Percentiles rank a stretch among this genome's conserved stretches.
phyloP scores from a whole-genome alignment of 164 flowering plant genomes.

The Akebia trifoliata region DNA sequence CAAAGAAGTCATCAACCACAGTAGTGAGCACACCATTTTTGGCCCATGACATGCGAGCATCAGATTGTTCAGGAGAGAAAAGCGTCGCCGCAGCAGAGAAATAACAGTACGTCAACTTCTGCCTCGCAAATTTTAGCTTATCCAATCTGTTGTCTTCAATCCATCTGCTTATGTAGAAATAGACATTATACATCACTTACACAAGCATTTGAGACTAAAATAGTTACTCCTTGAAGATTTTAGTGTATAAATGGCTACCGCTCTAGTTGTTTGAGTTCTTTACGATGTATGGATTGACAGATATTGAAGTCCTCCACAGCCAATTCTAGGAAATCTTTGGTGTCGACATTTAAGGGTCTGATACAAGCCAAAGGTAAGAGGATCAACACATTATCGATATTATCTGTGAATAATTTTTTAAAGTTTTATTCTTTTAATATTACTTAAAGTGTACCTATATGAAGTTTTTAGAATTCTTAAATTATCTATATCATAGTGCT shows the following conservation, averaged over 20 bases:
- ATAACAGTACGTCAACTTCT: too few relatives aligned
- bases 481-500: constrained; percentile 19
- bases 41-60: too few relatives aligned
- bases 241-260: constrained; percentile 22
- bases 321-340: constrained; percentile 30
- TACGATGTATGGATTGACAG: constrained; percentile 37
- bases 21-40: constrained; percentile 65
- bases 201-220: too few relatives aligned
- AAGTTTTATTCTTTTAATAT: background rate
- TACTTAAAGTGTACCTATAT: constrained; percentile 14
- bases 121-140: too few relatives aligned
- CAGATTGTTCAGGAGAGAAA: background rate
- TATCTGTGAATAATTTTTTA: background rate
- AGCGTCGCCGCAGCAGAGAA: too few relatives aligned
- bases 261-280: constrained; percentile 45
- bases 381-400: background rate
- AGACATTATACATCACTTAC: too few relatives aligned
- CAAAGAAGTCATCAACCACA: constrained; percentile 70
- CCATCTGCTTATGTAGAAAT: too few relatives aligned
- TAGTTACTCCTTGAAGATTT: too few relatives aligned
- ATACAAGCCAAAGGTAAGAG: background rate
- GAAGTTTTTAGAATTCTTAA: constrained; percentile 19
- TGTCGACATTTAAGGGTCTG: constrained; percentile 35
- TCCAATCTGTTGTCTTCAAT: too few relatives aligned
- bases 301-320: constrained; percentile 53